Conservation (phyloP, 2,329 filamentous ascomycete species). For the Botrytis cinerea region DNA sequence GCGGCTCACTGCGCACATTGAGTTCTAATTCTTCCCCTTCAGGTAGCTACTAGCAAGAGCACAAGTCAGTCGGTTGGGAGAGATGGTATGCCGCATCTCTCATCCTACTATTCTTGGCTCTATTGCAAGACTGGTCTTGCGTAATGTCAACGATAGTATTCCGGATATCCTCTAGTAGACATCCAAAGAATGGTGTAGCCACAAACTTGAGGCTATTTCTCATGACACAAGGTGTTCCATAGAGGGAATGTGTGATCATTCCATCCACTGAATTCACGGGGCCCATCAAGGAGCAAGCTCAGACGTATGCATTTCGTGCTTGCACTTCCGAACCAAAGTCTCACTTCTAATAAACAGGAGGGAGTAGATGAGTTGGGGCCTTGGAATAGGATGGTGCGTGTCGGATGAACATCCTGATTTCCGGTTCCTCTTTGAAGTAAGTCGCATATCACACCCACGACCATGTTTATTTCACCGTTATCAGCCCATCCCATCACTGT, state of each 20-base stretch:
- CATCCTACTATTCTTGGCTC: not conserved
- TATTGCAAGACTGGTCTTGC: not conserved
- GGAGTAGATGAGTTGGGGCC: not conserved
- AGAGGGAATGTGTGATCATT: not conserved
- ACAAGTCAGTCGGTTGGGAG: not conserved
- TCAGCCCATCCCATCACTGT: constrained; percentile 1
- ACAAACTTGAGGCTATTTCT: no score
- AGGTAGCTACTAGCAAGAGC: not conserved
- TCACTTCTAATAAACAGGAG: not conserved
- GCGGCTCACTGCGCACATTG: not conserved
- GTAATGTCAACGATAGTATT: not conserved
- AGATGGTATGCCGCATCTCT: not conserved
- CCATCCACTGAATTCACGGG: not conserved
- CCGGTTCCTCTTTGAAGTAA: not conserved
- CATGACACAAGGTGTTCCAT: not conserved
- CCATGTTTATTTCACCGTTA: constrained; percentile 9
- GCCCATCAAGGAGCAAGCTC: not conserved
- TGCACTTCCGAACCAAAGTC: not conserved
- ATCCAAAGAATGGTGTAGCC: not conserved
- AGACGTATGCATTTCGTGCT: not conserved
- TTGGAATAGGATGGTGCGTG: not conserved
- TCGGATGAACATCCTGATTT: not conserved
- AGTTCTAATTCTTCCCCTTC: not conserved
- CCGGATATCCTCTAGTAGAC: not conserved
- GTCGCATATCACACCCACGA: not conserved